phyloP scores from a whole-genome alignment of 129 eudicot species.

The Artemisia tridentata region DNA sequence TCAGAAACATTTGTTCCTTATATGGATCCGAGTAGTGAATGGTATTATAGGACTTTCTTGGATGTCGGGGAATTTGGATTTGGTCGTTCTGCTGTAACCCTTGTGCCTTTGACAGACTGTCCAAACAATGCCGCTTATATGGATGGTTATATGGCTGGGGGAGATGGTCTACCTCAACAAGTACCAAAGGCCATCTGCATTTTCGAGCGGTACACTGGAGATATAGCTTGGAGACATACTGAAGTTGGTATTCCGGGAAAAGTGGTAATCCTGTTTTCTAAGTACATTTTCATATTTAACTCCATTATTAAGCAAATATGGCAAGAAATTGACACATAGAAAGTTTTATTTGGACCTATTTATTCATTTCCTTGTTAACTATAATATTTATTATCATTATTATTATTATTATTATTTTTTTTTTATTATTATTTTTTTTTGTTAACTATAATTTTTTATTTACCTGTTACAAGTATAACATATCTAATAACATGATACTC shows the following conservation, averaged over 20 bases:
- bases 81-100: conserved; percentile 61
- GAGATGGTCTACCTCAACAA: conserved; percentile 48
- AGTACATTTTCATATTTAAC: too few relatives aligned
- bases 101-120: conserved; percentile 62
- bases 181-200: conserved; percentile 60
- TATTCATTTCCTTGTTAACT: too few relatives aligned
- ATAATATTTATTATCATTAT: too few relatives aligned
- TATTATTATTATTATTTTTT: too few relatives aligned
- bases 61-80: conserved; percentile 90
- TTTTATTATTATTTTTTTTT: too few relatives aligned
- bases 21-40: conserved; percentile 81
- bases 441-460: too few relatives aligned
- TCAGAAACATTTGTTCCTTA: conserved; percentile 93
- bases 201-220: conserved; percentile 60
- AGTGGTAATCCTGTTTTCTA: too few relatives aligned
- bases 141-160: conserved; percentile 69
- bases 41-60: conserved; percentile 77
- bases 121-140: conserved; percentile 64
- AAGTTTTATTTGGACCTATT: too few relatives aligned
- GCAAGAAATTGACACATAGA: too few relatives aligned
- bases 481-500: neutral
- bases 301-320: too few relatives aligned
- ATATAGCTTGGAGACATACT: conserved; percentile 82
- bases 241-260: conserved; percentile 82
- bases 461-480: neutral